These are phyloP conservation scores for Mycena pura DNA, from an alignment of 768 basidiomycete genomes.

Conservation along the genomic window DNA sequence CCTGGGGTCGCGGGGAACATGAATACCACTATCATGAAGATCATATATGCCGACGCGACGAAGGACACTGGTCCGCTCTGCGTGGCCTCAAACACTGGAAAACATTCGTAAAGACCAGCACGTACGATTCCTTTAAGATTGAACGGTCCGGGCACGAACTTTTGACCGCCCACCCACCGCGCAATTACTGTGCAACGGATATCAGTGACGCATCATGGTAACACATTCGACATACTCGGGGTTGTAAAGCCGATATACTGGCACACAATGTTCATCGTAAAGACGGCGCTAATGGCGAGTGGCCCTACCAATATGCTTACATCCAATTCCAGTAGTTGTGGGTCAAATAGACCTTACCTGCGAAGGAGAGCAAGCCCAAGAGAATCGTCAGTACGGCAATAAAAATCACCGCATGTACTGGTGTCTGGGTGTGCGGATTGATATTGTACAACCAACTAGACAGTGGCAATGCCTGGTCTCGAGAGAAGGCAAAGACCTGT, in stretches of 20 bases:
- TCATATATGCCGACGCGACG: conserved; percentile 42
- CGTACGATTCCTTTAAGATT: too few relatives aligned
- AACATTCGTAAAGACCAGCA: too few relatives aligned
- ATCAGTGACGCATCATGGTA: too few relatives aligned
- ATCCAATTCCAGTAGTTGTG: too few relatives aligned
- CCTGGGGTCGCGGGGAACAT: conserved; percentile 36
- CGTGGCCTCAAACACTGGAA: too few relatives aligned
- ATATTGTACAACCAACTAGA: conserved; percentile 66
- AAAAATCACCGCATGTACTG: conserved; percentile 62
- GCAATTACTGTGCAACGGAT: too few relatives aligned
- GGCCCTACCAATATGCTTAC: too few relatives aligned
- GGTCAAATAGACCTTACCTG: too few relatives aligned
- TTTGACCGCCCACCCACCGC: conserved; percentile 51
- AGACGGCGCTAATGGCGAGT: conserved; percentile 65
- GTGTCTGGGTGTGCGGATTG: conserved; percentile 57
- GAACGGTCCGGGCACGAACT: conserved; percentile 64
- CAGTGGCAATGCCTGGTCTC: conserved; percentile 70
- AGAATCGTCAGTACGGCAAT: conserved; percentile 52
- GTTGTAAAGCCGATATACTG: conserved; percentile 59
- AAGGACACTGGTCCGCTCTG: conserved; percentile 37
- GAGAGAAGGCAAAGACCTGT: conserved; percentile 74
- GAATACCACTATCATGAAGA: conserved; percentile 38
- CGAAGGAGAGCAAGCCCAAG: conserved; percentile 66
- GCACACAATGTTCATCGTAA: conserved; percentile 51
- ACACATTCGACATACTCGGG: too few relatives aligned